Conservation (phyloP, 345 rosid species). For the Sisymbrium irio region DNA sequence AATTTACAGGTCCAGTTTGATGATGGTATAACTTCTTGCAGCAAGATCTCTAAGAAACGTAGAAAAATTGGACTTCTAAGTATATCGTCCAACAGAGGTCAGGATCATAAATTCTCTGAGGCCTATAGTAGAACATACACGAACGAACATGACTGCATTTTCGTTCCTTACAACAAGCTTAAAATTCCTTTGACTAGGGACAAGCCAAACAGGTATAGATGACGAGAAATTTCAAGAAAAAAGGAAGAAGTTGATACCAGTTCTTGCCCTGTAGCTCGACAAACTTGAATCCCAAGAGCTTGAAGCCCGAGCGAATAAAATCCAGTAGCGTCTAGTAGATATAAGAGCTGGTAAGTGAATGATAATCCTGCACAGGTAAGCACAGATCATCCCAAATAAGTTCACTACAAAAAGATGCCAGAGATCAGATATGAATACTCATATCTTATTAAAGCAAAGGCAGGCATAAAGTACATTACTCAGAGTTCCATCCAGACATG, state of each 20-base stretch:
- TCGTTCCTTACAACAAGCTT: background rate
- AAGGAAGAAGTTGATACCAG: constrained; percentile 51
- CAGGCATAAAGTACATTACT: background rate
- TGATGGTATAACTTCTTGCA: constrained; percentile 1
- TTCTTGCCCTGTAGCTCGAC: constrained; percentile 99
- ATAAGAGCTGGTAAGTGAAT: constrained; percentile 85
- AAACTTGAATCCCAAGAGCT: constrained; percentile 90
- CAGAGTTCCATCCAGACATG: background rate
- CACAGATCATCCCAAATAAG: background rate
- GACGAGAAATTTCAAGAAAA: background rate
- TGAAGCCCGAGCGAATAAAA: constrained; percentile 91
- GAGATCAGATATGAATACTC: background rate
- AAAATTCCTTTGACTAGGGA: background rate
- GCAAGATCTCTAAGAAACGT: background rate
- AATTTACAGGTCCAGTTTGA: background rate
- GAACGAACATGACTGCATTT: background rate
- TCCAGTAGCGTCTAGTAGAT: constrained; percentile 93
- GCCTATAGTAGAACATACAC: background rate
- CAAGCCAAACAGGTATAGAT: background rate
- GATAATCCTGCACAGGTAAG: constrained; percentile 75
- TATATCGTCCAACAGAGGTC: background rate
- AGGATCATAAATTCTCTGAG: background rate
- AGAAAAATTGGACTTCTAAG: background rate
- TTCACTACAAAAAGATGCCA: background rate
- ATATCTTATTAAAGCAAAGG: constrained; percentile 11